These are phyloP conservation scores for Elaeis guineensis DNA, from an alignment of 176 grass and related monocot species.

Conservation along the genomic window DNA sequence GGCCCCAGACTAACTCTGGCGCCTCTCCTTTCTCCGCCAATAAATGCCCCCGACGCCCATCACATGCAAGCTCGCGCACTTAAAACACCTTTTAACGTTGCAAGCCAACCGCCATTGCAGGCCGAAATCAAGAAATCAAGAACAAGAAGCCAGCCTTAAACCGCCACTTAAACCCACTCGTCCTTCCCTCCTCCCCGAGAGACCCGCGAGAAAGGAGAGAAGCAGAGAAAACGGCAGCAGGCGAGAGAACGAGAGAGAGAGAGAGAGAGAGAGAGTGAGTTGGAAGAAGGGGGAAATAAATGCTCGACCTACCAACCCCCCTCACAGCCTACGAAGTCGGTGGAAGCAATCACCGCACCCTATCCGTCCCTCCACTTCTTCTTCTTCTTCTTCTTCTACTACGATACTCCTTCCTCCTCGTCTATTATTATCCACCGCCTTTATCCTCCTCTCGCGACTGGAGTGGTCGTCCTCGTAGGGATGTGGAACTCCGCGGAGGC, in stretches of 20 bases:
- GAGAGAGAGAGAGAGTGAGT: slow-evolving; percentile 7
- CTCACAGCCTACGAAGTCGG: slow-evolving; percentile 30
- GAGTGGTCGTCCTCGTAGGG: not conserved
- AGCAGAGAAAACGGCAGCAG: not conserved
- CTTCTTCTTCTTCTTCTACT: slow-evolving; percentile 3
- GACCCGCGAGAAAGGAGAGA: not conserved
- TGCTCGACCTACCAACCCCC: slow-evolving; percentile 13
- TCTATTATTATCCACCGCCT: too few species aligned
- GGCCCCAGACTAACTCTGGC: too few species aligned
- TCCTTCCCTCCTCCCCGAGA: not conserved
- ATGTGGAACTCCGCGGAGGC: slow-evolving; percentile 75
- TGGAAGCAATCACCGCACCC: slow-evolving; percentile 37
- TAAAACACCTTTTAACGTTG: too few species aligned
- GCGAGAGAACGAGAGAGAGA: not conserved
- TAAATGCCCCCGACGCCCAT: too few species aligned
- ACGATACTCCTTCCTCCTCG: not conserved
- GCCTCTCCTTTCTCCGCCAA: too few species aligned
- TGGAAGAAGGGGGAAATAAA: slow-evolving; percentile 11
- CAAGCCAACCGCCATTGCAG: too few species aligned
- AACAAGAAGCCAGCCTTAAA: too few species aligned
- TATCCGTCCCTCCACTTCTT: not conserved
- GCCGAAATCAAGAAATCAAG: too few species aligned
- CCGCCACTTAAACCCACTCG: not conserved
- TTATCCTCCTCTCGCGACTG: too few species aligned
- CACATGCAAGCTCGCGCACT: too few species aligned